Evolutionary conservation across 768 basidiomycete genomes (phyloP), one percentile per base, ranked within the genome.

Genomic region (Pluteus cervinus): DNA sequence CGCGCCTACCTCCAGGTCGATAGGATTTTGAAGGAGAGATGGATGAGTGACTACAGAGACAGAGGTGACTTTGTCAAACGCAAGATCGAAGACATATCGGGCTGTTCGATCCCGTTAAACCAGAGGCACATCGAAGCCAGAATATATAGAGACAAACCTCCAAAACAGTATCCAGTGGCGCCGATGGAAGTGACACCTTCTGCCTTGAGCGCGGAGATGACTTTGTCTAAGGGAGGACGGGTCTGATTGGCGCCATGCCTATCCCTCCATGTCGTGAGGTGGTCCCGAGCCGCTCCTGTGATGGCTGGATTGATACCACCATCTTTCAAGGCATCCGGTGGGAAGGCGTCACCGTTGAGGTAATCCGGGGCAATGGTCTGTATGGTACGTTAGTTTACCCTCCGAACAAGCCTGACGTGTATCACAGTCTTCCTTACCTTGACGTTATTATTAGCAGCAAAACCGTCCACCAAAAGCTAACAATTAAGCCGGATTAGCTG

Each of bases 161-260:
- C 80, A 38, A 73, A 79, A 62, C 86, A 88, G 63, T 77, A 86
- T 3, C 81, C 82, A 4, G 71, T 70, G 0, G 77, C 75, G 0
- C 62, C 81, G 40, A 87, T 69, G 5, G 53, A 53, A 2, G 64
- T 75, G 15, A 86, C 62, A 2, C 83, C 85, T 43, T 72, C 49
- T 22, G 57, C 71, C 51, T 76, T 79, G 42, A 88, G 68, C 0
- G 63, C 72, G 4, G 52, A 55, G 23, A 83, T 64, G 29, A 81
- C 74, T 34, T 69, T 73, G 58, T 84, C 69, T 17, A 84, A 44
- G 3, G 49, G 10, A 2, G 76, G 75, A 10, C 73, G 73, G 1
- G 71, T 75, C 8, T 50, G 25, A 0, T 50, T 62, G 11, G 43
- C 17, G 6, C 51, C 53, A 43, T 82, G 81, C 0, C 47, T 60